These are phyloP conservation scores for Epichloe bromicola DNA, from an alignment of 2,329 filamentous ascomycete species.

Conservation along the genomic window DNA sequence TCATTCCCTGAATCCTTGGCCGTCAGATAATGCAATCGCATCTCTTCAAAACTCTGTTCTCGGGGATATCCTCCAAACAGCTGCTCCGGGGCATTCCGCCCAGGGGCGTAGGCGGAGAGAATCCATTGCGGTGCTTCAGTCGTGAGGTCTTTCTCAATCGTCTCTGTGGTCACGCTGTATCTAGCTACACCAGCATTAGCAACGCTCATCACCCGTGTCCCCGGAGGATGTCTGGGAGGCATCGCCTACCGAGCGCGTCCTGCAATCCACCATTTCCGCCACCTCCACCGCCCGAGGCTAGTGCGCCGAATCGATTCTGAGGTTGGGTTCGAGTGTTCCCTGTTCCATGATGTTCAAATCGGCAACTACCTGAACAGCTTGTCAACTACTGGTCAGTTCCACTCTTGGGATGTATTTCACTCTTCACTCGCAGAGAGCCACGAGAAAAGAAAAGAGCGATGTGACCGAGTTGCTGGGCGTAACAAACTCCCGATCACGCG, in stretches of 20 bases:
- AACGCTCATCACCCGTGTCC: not conserved
- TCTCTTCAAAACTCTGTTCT: slow-evolving; percentile 82
- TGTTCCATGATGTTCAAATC: slow-evolving; percentile 39
- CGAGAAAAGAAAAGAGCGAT: not conserved
- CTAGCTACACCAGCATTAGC: slow-evolving; percentile 13
- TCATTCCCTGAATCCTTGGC: slow-evolving; percentile 47
- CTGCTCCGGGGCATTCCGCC: slow-evolving; percentile 62
- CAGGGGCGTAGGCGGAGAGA: slow-evolving; percentile 74
- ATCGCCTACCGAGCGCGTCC: slow-evolving; percentile 12
- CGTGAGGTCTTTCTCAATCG: slow-evolving; percentile 53
- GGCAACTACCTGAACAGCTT: slow-evolving; percentile 32
- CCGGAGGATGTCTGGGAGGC: not conserved
- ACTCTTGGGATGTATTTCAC: not conserved
- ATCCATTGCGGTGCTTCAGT: slow-evolving; percentile 71
- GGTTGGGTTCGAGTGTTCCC: slow-evolving; percentile 20
- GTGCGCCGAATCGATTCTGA: slow-evolving; percentile 45
- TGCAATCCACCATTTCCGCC: slow-evolving; percentile 14
- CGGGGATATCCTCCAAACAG: slow-evolving; percentile 67
- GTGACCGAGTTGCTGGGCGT: not conserved
- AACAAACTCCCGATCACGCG: not conserved
- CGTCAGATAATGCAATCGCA: slow-evolving; percentile 59
- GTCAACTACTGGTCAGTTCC: not conserved
- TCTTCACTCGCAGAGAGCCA: not conserved
- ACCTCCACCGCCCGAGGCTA: slow-evolving; percentile 19
- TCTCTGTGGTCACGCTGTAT: slow-evolving; percentile 42